Evolutionary conservation across 768 basidiomycete genomes (phyloP).

Genomic region (Xerocomus potaroensis): DNA sequence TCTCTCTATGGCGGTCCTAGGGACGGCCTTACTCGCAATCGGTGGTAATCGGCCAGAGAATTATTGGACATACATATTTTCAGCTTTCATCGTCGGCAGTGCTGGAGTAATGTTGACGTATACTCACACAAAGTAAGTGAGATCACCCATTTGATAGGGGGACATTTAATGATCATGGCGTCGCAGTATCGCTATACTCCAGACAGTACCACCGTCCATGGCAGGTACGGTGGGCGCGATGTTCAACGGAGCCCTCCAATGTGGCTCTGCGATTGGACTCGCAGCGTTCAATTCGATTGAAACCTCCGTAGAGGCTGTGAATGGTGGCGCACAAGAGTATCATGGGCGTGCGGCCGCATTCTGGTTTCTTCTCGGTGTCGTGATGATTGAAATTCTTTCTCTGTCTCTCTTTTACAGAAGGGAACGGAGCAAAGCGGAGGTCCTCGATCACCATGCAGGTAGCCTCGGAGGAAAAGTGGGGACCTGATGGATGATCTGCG

Average conservation of each 20-base stretch:
- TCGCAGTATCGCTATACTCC: constrained; percentile 47
- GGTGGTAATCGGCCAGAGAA: constrained; percentile 36
- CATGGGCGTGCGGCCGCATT: constrained; percentile 42
- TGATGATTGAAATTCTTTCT: constrained; percentile 29
- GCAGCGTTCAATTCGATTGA: constrained; percentile 48
- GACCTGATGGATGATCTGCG: background rate
- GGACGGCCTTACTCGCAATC: constrained; percentile 40
- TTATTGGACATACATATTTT: constrained; percentile 48
- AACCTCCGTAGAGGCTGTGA: constrained; percentile 36
- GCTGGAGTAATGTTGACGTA: constrained; percentile 43
- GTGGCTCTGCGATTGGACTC: constrained; percentile 48
- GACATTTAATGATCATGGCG: background rate
- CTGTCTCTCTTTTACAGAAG: constrained; percentile 35
- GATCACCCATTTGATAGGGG: background rate
- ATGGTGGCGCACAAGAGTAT: constrained; percentile 32
- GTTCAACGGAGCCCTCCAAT: constrained; percentile 50
- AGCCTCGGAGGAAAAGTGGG: background rate
- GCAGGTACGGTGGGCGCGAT: constrained; percentile 54
- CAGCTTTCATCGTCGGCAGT: constrained; percentile 47
- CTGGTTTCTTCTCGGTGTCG: constrained; percentile 41
- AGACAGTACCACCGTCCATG: constrained; percentile 42
- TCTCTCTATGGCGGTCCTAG: constrained; percentile 33
- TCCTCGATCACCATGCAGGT: too few relatives aligned
- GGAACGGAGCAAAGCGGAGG: too few relatives aligned
- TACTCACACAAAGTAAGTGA: constrained; percentile 45